Evolutionary conservation across 257 asterid genomes (phyloP).

Genomic region (Solanum lycopersicoides): DNA sequence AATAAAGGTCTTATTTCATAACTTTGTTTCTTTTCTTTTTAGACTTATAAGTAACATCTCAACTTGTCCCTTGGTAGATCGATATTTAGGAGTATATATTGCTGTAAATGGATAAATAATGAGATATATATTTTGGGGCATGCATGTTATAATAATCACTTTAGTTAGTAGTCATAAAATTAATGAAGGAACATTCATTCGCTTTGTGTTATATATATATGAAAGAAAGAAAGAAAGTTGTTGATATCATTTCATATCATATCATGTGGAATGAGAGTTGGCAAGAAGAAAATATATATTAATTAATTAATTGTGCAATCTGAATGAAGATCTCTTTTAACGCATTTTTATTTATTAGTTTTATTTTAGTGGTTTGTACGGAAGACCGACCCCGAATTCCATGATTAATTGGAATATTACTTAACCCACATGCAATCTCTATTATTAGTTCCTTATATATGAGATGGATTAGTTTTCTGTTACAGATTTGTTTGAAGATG

Average conservation of each 20-base stretch:
- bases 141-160: too few relatives aligned
- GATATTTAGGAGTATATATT: too few relatives aligned
- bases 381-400: background rate
- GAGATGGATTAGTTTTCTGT: background rate
- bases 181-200: background rate
- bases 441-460: background rate
- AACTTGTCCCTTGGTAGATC: too few relatives aligned
- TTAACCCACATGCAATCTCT: background rate
- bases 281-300: background rate
- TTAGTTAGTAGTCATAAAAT: background rate
- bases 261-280: background rate
- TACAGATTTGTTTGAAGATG: background rate
- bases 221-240: background rate
- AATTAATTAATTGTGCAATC: background rate
- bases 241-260: background rate
- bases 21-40: background rate
- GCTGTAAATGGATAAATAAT: background rate
- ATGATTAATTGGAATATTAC: background rate
- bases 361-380: background rate
- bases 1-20: background rate
- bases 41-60: background rate
- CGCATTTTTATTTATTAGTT: background rate
- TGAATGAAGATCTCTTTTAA: background rate
- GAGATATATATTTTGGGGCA: too few relatives aligned
- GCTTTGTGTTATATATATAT: background rate